Percentiles rank a stretch among this genome's conserved stretches.
These are phyloP conservation scores for Penicillium oxalicum DNA, from an alignment of 2,329 filamentous ascomycete species.

Conservation along the genomic window DNA sequence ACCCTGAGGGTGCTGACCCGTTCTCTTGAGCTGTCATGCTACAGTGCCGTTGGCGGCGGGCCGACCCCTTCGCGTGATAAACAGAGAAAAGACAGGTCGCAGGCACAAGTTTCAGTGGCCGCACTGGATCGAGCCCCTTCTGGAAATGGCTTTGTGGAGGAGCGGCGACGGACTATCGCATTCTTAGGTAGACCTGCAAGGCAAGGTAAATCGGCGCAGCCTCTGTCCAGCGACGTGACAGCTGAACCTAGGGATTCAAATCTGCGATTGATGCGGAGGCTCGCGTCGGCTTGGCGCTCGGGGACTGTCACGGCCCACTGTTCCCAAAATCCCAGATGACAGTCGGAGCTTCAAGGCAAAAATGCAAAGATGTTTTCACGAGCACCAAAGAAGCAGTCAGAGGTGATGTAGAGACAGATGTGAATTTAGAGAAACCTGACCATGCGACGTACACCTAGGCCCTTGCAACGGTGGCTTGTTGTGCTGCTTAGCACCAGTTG, in stretches of 20 bases:
- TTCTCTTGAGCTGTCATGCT: constrained; percentile 26
- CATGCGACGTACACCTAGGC: no score
- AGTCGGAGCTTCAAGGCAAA: constrained; percentile 5
- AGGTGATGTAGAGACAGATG: no score
- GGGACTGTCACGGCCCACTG: constrained; percentile 17
- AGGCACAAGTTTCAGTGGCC: not conserved
- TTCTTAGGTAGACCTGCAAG: constrained; percentile 1
- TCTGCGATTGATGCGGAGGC: constrained; percentile 12
- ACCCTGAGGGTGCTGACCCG: constrained; percentile 19
- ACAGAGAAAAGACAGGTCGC: not conserved
- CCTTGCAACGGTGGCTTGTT: not conserved
- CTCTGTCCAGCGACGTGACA: not conserved
- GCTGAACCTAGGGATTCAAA: constrained; percentile 11
- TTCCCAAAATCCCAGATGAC: constrained; percentile 8
- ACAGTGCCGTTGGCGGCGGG: constrained; percentile 10
- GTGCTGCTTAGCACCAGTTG: constrained; percentile 3
- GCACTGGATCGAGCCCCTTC: not conserved
- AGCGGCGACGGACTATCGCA: constrained; percentile 1
- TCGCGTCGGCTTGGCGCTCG: constrained; percentile 22
- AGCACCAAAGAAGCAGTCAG: not conserved
- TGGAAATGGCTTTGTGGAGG: not conserved
- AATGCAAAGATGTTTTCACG: not conserved
- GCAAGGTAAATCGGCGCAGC: not conserved
- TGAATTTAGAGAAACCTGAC: no score
- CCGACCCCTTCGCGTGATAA: constrained; percentile 6